Evolutionary conservation across 352 stramenopile genomes (phyloP), one percentile per base, ranked within the genome.

Genomic region (Aphanomyces invadans): DNA sequence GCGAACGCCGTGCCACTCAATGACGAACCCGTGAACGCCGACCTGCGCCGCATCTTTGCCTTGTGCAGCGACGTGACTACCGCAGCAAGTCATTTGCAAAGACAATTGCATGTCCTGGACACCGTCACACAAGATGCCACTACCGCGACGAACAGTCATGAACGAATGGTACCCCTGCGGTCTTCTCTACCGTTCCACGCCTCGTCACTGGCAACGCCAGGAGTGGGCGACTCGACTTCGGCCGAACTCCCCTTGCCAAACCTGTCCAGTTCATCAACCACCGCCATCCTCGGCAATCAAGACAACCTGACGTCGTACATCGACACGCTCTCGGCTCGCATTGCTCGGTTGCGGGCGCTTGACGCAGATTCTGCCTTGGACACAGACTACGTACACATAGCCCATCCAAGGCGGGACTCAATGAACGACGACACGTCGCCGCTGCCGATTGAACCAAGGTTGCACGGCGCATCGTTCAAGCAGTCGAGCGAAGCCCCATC

Each of bases 1-100:
- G n/a, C n/a, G n/a, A n/a, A n/a, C n/a, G n/a, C n/a, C n/a, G n/a
- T n/a, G n/a, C n/a, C n/a, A n/a, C n/a, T n/a, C 49, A 12, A 57
- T 1, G 49, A 57, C 2, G 49, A 57, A 11, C 7, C 7, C 25
- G 49, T 29, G 17, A n/a, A 57, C 49, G 5, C 19, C 7, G 60
- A 67, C 26, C 42, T 67, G 32, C 42, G 45, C 23, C 60, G 32
- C 45, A 67, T 67, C 28, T 67, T 67, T 23, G 21, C 55, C 29
- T 44, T 67, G 17, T 67, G 60, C 49, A 67, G 49, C 60, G 60
- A 67, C 49, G 60, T 67, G 25, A 59, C 42, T n/a, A 44, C 42
- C 1, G 60, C 60, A 3, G 60, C 60, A 5, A 28, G 33, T 10
- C 31, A 67, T 5, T 28, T 67, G 2, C 12, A 67, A 33, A 3